phyloP scores from a whole-genome alignment of 352 stramenopile genomes.

The Phytopythium helicoides region DNA sequence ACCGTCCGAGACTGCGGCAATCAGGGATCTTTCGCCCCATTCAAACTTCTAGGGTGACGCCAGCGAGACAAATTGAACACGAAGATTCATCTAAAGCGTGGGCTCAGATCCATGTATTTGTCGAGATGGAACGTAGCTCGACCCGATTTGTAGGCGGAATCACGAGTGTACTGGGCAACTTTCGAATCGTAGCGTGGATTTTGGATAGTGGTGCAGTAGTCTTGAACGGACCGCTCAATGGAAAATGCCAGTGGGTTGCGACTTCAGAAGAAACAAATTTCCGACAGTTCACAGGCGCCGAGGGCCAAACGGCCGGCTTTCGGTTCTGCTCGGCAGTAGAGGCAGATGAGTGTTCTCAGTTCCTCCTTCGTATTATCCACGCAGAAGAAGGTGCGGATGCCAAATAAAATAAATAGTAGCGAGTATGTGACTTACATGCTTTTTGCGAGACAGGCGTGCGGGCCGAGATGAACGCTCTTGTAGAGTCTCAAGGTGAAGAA shows the following conservation, averaged over 20 bases:
- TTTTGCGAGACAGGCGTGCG: not conserved
- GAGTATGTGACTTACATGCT: not conserved
- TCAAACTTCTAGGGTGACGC: not conserved
- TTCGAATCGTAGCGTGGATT: constrained; percentile 57
- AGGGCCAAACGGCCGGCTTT: constrained; percentile 46
- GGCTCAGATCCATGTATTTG: constrained; percentile 55
- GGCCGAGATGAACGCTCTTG: not conserved
- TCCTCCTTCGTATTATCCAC: constrained; percentile 41
- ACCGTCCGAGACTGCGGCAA: not conserved
- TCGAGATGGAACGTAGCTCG: constrained; percentile 33
- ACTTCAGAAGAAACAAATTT: constrained; percentile 10
- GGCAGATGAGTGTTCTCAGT: constrained; percentile 45
- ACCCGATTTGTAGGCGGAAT: constrained; percentile 1
- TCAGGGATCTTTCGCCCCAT: not conserved
- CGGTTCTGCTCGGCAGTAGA: constrained; percentile 39
- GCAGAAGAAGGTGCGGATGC: constrained; percentile 31
- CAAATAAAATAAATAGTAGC: too few relatives aligned
- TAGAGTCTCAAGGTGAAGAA: not conserved
- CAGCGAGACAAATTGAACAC: not conserved
- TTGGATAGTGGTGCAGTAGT: constrained; percentile 54
- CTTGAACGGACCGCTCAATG: constrained; percentile 41
- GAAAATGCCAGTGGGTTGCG: constrained; percentile 38
- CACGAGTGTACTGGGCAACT: constrained; percentile 22
- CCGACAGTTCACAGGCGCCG: constrained; percentile 33
- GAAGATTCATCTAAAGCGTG: constrained; percentile 15